phyloP scores from a whole-genome alignment of 306 rosid genomes.

The Potentilla sterilis region DNA sequence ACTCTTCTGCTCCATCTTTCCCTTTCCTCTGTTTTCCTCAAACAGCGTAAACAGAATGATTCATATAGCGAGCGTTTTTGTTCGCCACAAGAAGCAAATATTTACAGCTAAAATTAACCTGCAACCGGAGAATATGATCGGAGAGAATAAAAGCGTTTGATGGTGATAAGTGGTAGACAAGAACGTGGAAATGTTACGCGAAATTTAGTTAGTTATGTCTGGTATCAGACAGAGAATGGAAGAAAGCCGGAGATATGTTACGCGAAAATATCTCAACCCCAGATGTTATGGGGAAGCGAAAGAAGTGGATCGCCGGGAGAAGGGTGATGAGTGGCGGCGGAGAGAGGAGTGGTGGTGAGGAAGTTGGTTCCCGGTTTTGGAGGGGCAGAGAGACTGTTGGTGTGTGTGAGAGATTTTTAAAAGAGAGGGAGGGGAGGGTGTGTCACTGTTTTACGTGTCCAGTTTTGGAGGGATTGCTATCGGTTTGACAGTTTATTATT shows the following conservation, averaged over 20 bases:
- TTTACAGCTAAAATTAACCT: background rate
- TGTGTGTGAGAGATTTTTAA: slow-evolving; percentile 27
- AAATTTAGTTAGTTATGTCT: background rate
- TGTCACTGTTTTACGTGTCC: slow-evolving; percentile 51
- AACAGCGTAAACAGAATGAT: background rate
- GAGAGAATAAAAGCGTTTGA: background rate
- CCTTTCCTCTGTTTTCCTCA: background rate
- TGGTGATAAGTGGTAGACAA: background rate
- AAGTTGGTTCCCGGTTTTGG: slow-evolving; percentile 35
- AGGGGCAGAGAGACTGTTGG: slow-evolving; percentile 9
- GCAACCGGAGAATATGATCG: background rate
- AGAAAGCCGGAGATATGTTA: slow-evolving; percentile 3
- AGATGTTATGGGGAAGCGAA: background rate
- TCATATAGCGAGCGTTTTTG: background rate
- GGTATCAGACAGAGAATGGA: slow-evolving; percentile 13
- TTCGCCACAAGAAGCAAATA: background rate
- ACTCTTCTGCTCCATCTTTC: slow-evolving; percentile 72
- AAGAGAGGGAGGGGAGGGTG: background rate
- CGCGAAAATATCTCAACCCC: slow-evolving; percentile 10
- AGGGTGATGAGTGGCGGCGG: slow-evolving; percentile 26
- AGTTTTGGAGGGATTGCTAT: slow-evolving; percentile 26
- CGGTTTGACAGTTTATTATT: slow-evolving; percentile 42
- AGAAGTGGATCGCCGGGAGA: background rate
- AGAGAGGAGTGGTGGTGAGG: slow-evolving; percentile 5
- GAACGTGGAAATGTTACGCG: background rate